Percentiles rank a stretch among this genome's conserved stretches.
phyloP scores from a whole-genome alignment of 768 basidiomycete genomes.

The Termitomyces titanicus region DNA sequence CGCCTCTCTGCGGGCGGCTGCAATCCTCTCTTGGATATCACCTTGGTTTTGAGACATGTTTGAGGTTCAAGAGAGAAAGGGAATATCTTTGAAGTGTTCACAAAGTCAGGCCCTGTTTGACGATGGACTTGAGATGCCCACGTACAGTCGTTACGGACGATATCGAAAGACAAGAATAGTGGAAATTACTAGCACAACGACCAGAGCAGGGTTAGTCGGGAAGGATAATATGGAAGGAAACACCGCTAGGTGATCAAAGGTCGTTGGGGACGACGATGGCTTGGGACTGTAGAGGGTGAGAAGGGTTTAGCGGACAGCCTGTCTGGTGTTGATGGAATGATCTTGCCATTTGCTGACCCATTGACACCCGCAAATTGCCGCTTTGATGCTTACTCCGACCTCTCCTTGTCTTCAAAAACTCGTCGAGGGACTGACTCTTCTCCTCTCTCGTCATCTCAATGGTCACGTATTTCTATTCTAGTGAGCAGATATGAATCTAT shows the following conservation, averaged over 20 bases:
- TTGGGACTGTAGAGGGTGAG: conserved; percentile 21
- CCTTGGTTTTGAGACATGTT: conserved; percentile 77
- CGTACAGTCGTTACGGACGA: conserved; percentile 12
- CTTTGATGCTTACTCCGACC: conserved; percentile 13
- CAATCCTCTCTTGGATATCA: conserved; percentile 90
- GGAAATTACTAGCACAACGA: neutral
- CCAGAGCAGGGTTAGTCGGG: conserved; percentile 1
- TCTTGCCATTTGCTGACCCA: conserved; percentile 20
- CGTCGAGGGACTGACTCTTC: neutral
- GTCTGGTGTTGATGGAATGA: conserved; percentile 22
- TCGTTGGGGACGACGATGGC: conserved; percentile 22
- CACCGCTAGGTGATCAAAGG: conserved; percentile 10
- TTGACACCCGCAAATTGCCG: conserved; percentile 20
- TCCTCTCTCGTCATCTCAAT: neutral
- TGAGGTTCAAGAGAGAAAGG: neutral
- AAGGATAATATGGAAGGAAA: conserved; percentile 6
- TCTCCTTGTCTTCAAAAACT: neutral
- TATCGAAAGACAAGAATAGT: neutral
- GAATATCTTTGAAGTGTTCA: neutral
- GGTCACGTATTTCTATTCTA: neutral
- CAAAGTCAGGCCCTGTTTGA: neutral
- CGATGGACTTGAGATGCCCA: conserved; percentile 1
- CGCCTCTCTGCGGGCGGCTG: conserved; percentile 93
- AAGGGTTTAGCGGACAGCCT: conserved; percentile 21
- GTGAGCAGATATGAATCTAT: neutral